Evolutionary conservation across 1,284 basidiomycete species (phyloP).

Genomic region (Cryptococcus floricola): DNA sequence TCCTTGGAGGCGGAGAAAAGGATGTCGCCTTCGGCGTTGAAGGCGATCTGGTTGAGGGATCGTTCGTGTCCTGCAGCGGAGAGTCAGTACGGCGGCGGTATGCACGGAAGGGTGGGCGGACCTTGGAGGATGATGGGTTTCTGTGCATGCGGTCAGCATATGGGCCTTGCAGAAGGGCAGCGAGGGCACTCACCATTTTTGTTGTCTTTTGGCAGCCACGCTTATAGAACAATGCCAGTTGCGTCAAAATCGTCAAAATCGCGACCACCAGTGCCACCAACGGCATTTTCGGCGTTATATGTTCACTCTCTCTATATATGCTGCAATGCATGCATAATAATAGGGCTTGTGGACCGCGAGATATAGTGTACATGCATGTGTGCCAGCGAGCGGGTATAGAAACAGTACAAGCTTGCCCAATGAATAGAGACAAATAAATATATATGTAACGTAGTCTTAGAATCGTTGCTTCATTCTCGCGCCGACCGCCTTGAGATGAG

Average conservation of each 20-base stretch:
- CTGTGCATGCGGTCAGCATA: conserved; percentile 16
- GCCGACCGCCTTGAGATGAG: conserved; percentile 82
- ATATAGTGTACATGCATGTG: conserved; percentile 6
- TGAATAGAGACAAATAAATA: conserved; percentile 6
- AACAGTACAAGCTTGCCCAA: neutral
- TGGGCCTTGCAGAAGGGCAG: too few relatives aligned
- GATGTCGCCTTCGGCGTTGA: conserved; percentile 93
- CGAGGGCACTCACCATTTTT: conserved; percentile 13
- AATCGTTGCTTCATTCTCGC: conserved; percentile 85
- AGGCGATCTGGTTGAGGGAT: conserved; percentile 93
- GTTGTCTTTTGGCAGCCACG: too few relatives aligned
- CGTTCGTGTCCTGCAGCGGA: conserved; percentile 82
- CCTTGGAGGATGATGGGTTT: conserved; percentile 51
- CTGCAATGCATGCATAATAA: neutral
- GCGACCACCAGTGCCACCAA: conserved; percentile 12
- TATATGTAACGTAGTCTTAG: conserved; percentile 25
- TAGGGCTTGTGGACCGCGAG: neutral
- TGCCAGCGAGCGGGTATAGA: neutral
- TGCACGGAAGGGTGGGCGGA: conserved; percentile 11
- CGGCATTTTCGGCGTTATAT: conserved; percentile 15
- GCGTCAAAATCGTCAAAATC: neutral
- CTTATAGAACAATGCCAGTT: neutral
- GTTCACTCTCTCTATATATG: neutral
- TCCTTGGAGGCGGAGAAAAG: conserved; percentile 97
- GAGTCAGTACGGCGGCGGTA: neutral